phyloP scores from a whole-genome alignment of 2,329 filamentous ascomycete species.

The Aspergillus tubingensis region DNA sequence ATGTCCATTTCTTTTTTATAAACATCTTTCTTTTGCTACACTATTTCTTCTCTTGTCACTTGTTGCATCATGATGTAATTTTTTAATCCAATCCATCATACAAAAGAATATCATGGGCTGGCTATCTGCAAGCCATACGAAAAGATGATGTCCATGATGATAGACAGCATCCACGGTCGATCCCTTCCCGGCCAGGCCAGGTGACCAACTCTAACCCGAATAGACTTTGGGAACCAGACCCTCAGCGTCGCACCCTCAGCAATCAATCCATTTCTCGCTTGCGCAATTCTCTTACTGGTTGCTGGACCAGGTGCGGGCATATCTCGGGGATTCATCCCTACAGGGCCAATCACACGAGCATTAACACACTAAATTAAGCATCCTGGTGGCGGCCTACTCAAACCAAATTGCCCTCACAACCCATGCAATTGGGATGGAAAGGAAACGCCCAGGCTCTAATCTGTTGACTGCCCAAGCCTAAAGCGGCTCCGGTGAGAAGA shows the following conservation, averaged over 20 bases:
- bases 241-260: not conserved
- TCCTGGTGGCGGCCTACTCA: not conserved
- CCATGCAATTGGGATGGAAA: not conserved
- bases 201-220: not conserved
- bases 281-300: too few relatives aligned
- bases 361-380: not conserved
- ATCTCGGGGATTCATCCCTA: not conserved
- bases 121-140: not conserved
- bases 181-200: not conserved
- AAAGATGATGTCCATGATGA: not conserved
- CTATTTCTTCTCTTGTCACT: not conserved
- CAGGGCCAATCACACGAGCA: not conserved
- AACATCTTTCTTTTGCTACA: not conserved
- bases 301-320: not conserved
- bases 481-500: not conserved
- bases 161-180: not conserved
- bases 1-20: constrained; percentile 2
- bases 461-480: not conserved
- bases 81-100: not conserved
- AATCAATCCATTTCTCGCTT: not conserved
- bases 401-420: not conserved
- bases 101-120: too few relatives aligned
- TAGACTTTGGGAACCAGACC: not conserved
- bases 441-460: not conserved
- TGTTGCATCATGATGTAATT: not conserved